Base-by-base conservation (phyloP, 2,329 filamentous ascomycete genomes). In the Hortaea werneckii region DNA sequence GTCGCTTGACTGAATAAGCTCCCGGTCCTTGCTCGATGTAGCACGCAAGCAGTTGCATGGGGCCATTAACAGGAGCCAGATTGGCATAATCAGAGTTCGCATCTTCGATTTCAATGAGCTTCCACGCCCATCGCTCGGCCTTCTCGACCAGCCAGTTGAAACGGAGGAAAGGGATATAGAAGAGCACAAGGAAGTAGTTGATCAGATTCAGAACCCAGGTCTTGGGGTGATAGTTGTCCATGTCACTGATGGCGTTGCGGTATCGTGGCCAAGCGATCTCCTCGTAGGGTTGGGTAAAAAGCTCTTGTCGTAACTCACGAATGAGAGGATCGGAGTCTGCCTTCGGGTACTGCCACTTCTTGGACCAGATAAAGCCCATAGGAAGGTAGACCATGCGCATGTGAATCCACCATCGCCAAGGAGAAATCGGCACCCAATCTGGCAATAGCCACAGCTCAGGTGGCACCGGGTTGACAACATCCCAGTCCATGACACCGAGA, bases 381-480 rank as follows among this genome's bases (percentile, higher is more conserved):
- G 89, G 84, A 41, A 95, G 65, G 59, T 90, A 95, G n/a, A 98
- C 89, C 66, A 85, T 81, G n/a, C 92, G 87, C 66, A 95, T 95
- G 58, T 98, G 92, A 58, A 96, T 86, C 87, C 81, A 62, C 59
- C 59, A 63, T 27, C 56, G 50, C 58, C 60, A 63, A 2, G 59
- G 60, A 5, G 58, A 57, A 10, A 63, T 61, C n/a, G 59, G 59
- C 26, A 52, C 48, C 60, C 60, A 65, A 40, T 65, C 63, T 26
- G 58, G 52, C 11, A 67, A 62, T 26, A 67, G 73, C 92, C 92
- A 98, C 39, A 96, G 65, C 69, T 98, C 92, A 0, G 92, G 86
- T 1, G 92, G 92, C 1, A 92, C 81, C 0, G 92, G 92, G 58
- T 96, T 98, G 55, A 96, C 89, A 48, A 92, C 81, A 45, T 94